phyloP scores from a whole-genome alignment of 2,329 filamentous ascomycete species.

The Aspergillus persii region DNA sequence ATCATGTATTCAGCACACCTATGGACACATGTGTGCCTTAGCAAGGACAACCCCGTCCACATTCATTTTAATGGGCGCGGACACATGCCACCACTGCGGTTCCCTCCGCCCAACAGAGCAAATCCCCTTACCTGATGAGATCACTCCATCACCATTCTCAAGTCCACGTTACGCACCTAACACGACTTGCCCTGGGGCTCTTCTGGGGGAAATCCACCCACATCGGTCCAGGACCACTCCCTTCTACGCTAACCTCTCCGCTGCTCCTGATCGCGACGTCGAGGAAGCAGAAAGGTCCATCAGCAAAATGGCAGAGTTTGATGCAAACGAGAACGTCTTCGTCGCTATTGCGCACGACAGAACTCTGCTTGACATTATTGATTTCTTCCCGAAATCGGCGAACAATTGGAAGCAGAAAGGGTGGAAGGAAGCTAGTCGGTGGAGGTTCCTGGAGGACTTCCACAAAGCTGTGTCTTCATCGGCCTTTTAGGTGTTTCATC shows the following conservation, averaged over 20 bases:
- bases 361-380: not conserved
- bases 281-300: not conserved
- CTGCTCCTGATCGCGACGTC: too few species aligned
- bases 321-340: constrained; percentile 5
- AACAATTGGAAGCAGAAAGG: not conserved
- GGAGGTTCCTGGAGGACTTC: not conserved
- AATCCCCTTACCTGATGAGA: not conserved
- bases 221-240: not conserved
- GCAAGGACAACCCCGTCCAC: constrained; percentile 24
- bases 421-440: not conserved
- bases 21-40: constrained; percentile 27
- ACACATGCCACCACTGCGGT: constrained; percentile 26
- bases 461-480: too few species aligned
- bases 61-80: constrained; percentile 29
- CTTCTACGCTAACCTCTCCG: not conserved
- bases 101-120: constrained; percentile 32
- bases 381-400: not conserved
- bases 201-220: not conserved
- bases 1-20: not conserved
- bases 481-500: too few species aligned
- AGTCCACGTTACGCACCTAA: not conserved
- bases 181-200: not conserved
- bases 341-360: constrained; percentile 11
- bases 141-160: not conserved
- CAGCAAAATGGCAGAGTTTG: constrained; percentile 5